Base-by-base conservation (phyloP, 768 basidiomycete species). In the Cyclocybe cylindracea region DNA sequence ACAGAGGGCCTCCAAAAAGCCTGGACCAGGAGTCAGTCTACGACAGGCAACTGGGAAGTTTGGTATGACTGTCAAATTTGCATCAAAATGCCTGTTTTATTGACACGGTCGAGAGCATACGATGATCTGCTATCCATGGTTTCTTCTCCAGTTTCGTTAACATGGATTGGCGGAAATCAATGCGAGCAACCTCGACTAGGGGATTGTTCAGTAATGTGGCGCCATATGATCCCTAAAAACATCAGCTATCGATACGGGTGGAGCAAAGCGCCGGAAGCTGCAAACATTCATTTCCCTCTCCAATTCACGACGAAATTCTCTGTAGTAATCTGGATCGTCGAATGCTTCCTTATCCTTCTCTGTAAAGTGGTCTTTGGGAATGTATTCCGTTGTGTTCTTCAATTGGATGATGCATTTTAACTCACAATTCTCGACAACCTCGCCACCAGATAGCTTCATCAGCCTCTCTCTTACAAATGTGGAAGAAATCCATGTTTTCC, bases 1-100 rank as follows among this genome's bases (percentile, higher is more conserved):
- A 52, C 79, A 82, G 2, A 87, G 66, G 0, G 86, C 82, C 57
- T 87, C 84, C 32, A 87, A 73, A 61, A 85, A 88, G 5, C 86
- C 85, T 8, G 83, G 83, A 0, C 84, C 86, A 1, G 85, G 83
- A 0, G 86, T 88, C 43, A 86, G 65, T n/a, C 86, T 74, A 24
- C 84, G 74, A 65, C 85, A 88, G 4, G 70, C 75, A 11, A 84
- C 77, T 5, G 77, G 69, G 56, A 85, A 87, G 41, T 78, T 69
- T 10, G 85, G 84, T 19, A 85, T 71, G n/a, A 85, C 82, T 84
- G 18, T 44, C 8, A 31, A 45, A 31, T 31, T 10, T 33, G 24
- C 11, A 35, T 37, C 10, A 53, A 31, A 44, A 39, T 18, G 13
- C 43, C 19, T 8, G 10, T 31, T 39, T 31, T 7, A 5, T 46